These are phyloP conservation scores for Aurinia saxatilis DNA, from an alignment of 345 rosid species.

Conservation along the genomic window DNA sequence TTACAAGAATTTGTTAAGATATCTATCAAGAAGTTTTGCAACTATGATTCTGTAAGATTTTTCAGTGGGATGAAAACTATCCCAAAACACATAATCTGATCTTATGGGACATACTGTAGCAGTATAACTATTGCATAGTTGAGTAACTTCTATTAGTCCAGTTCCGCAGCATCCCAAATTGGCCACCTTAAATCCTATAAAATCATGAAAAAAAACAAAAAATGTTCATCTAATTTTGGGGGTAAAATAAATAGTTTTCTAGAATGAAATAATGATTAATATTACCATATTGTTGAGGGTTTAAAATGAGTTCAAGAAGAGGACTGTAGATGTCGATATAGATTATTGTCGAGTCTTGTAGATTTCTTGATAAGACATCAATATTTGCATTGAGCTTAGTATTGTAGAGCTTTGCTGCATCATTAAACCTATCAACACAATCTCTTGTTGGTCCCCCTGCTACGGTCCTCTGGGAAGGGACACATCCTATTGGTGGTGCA, in stretches of 20 bases:
- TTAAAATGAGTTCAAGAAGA: slow-evolving; percentile 36
- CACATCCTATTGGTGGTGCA: slow-evolving; percentile 33
- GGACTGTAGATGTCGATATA: slow-evolving; percentile 38
- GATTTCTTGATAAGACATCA: slow-evolving; percentile 9
- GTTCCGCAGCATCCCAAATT: slow-evolving; percentile 71
- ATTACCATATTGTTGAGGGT: slow-evolving; percentile 49
- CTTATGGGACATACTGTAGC: slow-evolving; percentile 32
- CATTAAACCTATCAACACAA: slow-evolving; percentile 18
- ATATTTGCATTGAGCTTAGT: slow-evolving; percentile 17
- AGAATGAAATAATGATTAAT: not conserved
- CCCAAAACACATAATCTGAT: slow-evolving; percentile 63
- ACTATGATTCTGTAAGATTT: slow-evolving; percentile 33
- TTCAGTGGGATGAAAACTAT: slow-evolving; percentile 72
- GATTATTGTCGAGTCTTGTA: slow-evolving; percentile 23
- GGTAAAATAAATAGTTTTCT: too few species aligned
- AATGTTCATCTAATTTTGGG: too few species aligned
- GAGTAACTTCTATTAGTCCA: slow-evolving; percentile 48
- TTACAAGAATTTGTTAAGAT: slow-evolving; percentile 11
- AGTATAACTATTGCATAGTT: slow-evolving; percentile 33
- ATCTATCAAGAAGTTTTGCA: slow-evolving; percentile 19
- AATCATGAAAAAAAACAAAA: not conserved
- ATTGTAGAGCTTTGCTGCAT: slow-evolving; percentile 22
- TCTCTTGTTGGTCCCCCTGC: slow-evolving; percentile 27
- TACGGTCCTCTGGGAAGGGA: slow-evolving; percentile 32
- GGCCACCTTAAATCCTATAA: slow-evolving; percentile 48